A percentile compares a stretch with the other conserved stretches of the same genome.
Conservation (phyloP, 768 basidiomycete species). For the Trametes maxima region DNA sequence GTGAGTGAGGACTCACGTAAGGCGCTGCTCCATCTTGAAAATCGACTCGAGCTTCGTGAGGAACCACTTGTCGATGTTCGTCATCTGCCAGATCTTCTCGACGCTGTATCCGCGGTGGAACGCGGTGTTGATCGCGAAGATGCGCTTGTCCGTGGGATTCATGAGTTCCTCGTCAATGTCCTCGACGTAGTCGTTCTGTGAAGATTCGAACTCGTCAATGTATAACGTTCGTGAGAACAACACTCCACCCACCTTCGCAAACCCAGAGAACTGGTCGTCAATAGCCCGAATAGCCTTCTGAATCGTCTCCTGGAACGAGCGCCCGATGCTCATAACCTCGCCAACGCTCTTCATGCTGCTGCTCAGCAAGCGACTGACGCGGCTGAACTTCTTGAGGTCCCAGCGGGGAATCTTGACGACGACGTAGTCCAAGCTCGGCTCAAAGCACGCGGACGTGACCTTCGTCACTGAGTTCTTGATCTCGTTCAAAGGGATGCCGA, state of each 20-base stretch:
- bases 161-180: conserved; percentile 90
- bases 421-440: conserved; percentile 95
- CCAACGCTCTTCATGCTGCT: conserved; percentile 99
- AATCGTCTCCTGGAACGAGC: conserved; percentile 98
- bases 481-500: conserved; percentile 96
- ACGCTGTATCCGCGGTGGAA: conserved; percentile 92
- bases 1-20: conserved; percentile 58
- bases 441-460: conserved; percentile 95
- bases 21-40: conserved; percentile 72
- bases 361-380: conserved; percentile 88
- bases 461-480: conserved; percentile 98
- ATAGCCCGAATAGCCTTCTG: conserved; percentile 98
- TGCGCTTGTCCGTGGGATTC: conserved; percentile 95
- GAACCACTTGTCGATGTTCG: conserved; percentile 99
- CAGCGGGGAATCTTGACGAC: conserved; percentile 99
- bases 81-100: conserved; percentile 97
- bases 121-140: conserved; percentile 94
- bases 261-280: conserved; percentile 93
- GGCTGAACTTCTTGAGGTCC: conserved; percentile 98
- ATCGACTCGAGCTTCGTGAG: conserved; percentile 85
- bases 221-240: neutral
- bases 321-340: conserved; percentile 98
- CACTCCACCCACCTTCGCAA: conserved; percentile 65
- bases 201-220: neutral
- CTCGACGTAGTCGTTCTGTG: conserved; percentile 84